These are phyloP conservation scores for Dioscorea alata DNA, from an alignment of 106 monocot species.

Conservation along the genomic window DNA sequence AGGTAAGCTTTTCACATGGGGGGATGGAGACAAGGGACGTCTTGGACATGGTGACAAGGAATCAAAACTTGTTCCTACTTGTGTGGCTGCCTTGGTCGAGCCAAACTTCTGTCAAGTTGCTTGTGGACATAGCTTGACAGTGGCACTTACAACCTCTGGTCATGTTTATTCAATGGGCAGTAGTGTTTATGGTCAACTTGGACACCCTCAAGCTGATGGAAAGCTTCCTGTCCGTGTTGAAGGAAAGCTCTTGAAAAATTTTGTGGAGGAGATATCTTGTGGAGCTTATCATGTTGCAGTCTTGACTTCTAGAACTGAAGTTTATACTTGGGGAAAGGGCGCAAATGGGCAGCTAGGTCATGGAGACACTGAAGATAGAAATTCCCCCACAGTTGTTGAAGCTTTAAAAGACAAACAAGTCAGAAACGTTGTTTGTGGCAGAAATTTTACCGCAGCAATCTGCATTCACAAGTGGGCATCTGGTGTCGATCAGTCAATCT, in stretches of 20 bases:
- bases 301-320: constrained; percentile 78
- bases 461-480: constrained; percentile 80
- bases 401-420: constrained; percentile 82
- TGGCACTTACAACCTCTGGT: constrained; percentile 66
- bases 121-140: constrained; percentile 74
- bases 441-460: constrained; percentile 73
- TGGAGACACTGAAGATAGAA: constrained; percentile 68
- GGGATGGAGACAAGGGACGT: constrained; percentile 74
- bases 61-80: constrained; percentile 65
- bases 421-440: constrained; percentile 60
- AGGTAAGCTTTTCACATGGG: constrained; percentile 77
- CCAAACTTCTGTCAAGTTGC: constrained; percentile 78
- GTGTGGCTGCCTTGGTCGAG: constrained; percentile 66
- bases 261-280: constrained; percentile 72
- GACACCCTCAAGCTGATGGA: constrained; percentile 62
- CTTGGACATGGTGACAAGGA: constrained; percentile 82
- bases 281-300: constrained; percentile 85
- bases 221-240: constrained; percentile 65
- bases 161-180: constrained; percentile 83
- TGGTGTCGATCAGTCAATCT: constrained; percentile 89
- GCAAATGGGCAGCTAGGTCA: constrained; percentile 76
- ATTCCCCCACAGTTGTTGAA: constrained; percentile 58
- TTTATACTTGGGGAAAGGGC: constrained; percentile 87
- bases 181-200: constrained; percentile 79
- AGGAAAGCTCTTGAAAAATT: constrained; percentile 60